These are phyloP conservation scores for Nigrospora osmanthi DNA, from an alignment of 2,329 filamentous ascomycete species.

Conservation along the genomic window DNA sequence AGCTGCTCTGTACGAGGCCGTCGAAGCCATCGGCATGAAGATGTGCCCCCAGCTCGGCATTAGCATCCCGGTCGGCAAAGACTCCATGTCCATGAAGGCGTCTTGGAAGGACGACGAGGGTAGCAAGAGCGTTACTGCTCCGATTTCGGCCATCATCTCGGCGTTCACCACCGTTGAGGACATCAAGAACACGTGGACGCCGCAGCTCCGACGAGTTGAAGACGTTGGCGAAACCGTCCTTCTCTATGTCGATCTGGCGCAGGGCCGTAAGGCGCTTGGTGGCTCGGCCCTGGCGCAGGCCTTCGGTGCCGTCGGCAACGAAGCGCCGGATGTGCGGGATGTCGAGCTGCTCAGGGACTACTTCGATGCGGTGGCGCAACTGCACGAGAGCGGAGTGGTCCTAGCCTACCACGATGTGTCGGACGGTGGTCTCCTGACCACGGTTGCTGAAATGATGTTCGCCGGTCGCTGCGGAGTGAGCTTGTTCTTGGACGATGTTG, in stretches of 20 bases:
- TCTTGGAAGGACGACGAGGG: slow-evolving; percentile 75
- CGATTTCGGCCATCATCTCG: slow-evolving; percentile 84
- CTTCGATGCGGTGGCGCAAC: slow-evolving; percentile 72
- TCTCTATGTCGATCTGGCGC: slow-evolving; percentile 84
- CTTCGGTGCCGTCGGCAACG: slow-evolving; percentile 76
- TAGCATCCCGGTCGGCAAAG: slow-evolving; percentile 93
- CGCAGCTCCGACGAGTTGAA: slow-evolving; percentile 72
- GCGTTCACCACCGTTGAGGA: slow-evolving; percentile 82
- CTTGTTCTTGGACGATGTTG: slow-evolving; percentile 70
- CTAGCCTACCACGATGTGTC: slow-evolving; percentile 93
- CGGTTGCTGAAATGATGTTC: slow-evolving; percentile 96
- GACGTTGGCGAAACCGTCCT: slow-evolving; percentile 85
- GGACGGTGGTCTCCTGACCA: slow-evolving; percentile 86
- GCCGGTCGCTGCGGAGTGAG: slow-evolving; percentile 85
- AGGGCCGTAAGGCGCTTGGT: slow-evolving; percentile 73
- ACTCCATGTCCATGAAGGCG: slow-evolving; percentile 98
- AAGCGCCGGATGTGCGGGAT: slow-evolving; percentile 80
- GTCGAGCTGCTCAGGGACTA: slow-evolving; percentile 77
- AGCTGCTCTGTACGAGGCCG: slow-evolving; percentile 86
- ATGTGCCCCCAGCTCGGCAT: slow-evolving; percentile 86
- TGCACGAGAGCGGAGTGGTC: slow-evolving; percentile 54
- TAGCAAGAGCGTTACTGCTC: slow-evolving; percentile 80
- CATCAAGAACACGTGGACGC: slow-evolving; percentile 86
- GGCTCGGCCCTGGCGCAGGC: slow-evolving; percentile 88
- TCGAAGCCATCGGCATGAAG: slow-evolving; percentile 86